Evolutionary conservation across 495 filamentous ascomycete genomes (phyloP).

Genomic region (Penicillium steckii): DNA sequence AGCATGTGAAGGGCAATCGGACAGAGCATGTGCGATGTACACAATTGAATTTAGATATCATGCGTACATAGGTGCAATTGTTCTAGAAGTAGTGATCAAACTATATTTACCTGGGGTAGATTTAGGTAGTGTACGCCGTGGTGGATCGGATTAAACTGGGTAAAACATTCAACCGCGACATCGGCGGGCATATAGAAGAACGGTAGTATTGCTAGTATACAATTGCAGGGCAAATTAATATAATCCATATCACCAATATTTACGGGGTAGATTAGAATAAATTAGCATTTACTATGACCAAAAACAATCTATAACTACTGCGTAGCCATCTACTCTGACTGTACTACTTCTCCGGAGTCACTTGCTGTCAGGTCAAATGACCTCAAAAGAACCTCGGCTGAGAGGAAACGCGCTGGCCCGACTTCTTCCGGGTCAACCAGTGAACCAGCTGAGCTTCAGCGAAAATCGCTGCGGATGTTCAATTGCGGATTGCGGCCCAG

Average conservation of each 20-base stretch:
- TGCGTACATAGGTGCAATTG: constrained; percentile 10
- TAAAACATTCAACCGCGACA: constrained; percentile 25
- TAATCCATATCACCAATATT: too few relatives aligned
- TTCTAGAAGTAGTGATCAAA: too few relatives aligned
- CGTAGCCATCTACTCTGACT: too few relatives aligned
- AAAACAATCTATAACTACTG: too few relatives aligned
- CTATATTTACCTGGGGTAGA: not conserved
- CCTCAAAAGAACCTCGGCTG: constrained; percentile 32
- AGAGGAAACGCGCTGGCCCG: constrained; percentile 26
- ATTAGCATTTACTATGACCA: too few relatives aligned
- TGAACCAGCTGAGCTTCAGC: not conserved
- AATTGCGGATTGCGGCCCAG: constrained; percentile 4
- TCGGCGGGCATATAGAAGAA: too few relatives aligned
- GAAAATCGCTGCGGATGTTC: constrained; percentile 7
- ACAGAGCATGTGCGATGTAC: not conserved
- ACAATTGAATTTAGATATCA: not conserved
- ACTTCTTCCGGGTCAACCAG: constrained; percentile 21
- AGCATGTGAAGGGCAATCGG: not conserved
- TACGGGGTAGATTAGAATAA: too few relatives aligned
- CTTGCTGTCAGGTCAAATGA: constrained; percentile 11
- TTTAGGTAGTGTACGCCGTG: not conserved
- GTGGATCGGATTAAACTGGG: constrained; percentile 8
- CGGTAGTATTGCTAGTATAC: too few relatives aligned
- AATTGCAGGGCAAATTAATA: too few relatives aligned
- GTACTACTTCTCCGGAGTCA: too few relatives aligned